Evolutionary conservation across 352 stramenopile species (phyloP), one percentile per base, ranked within the genome.

Genomic region (Globisporangium takayamanum): DNA sequence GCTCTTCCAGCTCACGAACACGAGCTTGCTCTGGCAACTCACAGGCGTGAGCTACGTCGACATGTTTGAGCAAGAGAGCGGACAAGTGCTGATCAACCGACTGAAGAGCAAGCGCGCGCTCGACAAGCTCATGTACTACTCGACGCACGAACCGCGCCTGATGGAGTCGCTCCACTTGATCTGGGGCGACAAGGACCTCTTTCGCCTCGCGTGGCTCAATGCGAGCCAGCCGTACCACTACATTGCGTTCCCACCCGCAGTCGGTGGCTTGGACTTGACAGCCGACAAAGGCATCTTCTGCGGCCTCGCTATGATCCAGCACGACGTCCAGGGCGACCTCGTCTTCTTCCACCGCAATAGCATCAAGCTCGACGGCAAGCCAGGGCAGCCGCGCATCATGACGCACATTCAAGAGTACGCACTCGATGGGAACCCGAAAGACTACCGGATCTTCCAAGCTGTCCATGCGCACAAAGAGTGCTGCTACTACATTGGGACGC

Each of bases 81-180:
- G 85, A 1, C 85, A 95, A 63, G 81, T 95, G 59, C 66, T 93
- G 55, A 89, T 95, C 59, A 79, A 95, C 57, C 76, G 83, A 15
- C 65, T 80, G n/a, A 83, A 78, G 47, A 88, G 78, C 65, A 87
- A 84, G 55, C 73, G 66, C 18, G 81, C 83, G 33, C 70, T 95
- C 26, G 77, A 94, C 58, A 90, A 92, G 60, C 78, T 94, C 53
- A 92, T 94, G 82, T 91, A 86, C 58, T 94, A 92, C 53, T 88
- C 80, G 42, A 89, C 77, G 18, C 76, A 88, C 60, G 67, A 87
- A 53, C 80, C 82, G 51, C 70, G 78, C 0, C 48, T 92, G 44
- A 68, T 92, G 25, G 83, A 92, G 59, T 64, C 82, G 44, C 70
- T 94, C 55, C 73, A 89, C 51, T 69, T 95, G 14, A 80, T 95